Conservation (phyloP, 331 rosid species). For the Spiraea crenata region DNA sequence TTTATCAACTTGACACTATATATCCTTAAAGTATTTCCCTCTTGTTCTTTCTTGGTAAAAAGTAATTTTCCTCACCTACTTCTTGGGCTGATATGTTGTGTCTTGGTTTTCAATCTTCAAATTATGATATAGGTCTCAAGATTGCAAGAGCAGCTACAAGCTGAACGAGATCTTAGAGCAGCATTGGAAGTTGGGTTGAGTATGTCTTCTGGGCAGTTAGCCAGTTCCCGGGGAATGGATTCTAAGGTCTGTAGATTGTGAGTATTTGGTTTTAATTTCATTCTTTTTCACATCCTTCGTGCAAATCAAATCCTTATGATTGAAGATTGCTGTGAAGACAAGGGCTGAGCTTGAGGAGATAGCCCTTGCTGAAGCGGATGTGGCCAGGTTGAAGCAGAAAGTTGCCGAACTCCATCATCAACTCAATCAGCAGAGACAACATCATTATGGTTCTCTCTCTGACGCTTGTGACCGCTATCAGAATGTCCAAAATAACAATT, state of each 20-base stretch:
- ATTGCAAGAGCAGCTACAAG: conserved; percentile 99
- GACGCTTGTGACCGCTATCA: conserved; percentile 87
- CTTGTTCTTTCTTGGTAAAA: neutral
- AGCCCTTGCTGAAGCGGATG: conserved; percentile 99
- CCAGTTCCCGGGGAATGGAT: conserved; percentile 91
- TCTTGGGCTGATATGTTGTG: neutral
- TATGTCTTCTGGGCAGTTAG: conserved; percentile 90
- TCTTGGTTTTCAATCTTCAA: conserved; percentile 23
- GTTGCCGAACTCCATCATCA: conserved; percentile 99
- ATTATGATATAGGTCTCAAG: conserved; percentile 76
- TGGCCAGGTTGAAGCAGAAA: conserved; percentile 97
- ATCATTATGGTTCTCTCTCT: conserved; percentile 87
- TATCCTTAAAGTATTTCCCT: neutral
- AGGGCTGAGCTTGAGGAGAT: conserved; percentile 99
- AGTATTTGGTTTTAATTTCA: neutral
- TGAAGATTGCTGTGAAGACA: conserved; percentile 57
- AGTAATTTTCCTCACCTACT: neutral
- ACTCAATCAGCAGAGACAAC: conserved; percentile 92
- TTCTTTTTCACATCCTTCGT: conserved; percentile 15
- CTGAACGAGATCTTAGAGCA: conserved; percentile 99
- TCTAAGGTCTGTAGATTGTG: conserved; percentile 60
- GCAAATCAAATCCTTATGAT: conserved; percentile 37
- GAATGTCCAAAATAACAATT: conserved; percentile 64
- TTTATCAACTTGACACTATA: neutral
- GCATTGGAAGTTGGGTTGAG: conserved; percentile 98